Percentiles rank a stretch among this genome's conserved stretches.
Conservation (phyloP, 176 grass and related monocot genomes). For the Aegilops umbellulata region DNA sequence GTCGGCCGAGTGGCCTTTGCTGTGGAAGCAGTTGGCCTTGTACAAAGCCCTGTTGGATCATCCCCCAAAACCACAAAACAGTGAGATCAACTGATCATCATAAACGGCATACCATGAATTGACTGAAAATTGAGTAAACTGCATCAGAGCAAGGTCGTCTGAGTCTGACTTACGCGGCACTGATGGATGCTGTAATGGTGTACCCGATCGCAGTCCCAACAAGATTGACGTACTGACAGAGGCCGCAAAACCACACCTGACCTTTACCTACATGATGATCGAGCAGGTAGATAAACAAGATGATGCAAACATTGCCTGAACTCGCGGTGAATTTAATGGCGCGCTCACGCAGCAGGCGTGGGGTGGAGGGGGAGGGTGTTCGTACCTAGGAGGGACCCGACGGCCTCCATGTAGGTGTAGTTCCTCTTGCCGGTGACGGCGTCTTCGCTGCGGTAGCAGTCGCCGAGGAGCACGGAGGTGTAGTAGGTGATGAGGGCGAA, state of each 20-base stretch:
- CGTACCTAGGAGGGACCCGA: conserved; percentile 55
- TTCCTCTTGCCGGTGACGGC: conserved; percentile 35
- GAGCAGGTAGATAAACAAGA: background rate
- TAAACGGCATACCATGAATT: background rate
- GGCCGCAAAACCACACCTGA: conserved; percentile 24
- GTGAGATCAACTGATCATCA: background rate
- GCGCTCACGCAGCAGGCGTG: background rate
- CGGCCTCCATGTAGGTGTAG: conserved; percentile 56
- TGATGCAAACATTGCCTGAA: background rate
- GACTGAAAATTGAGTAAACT: background rate
- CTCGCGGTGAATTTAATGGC: background rate
- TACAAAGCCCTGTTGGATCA: conserved; percentile 29
- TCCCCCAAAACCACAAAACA: background rate
- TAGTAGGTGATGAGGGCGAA: conserved; percentile 64
- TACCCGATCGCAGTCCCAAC: conserved; percentile 37
- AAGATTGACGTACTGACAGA: conserved; percentile 38
- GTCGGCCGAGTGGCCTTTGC: conserved; percentile 17
- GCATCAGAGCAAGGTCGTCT: background rate
- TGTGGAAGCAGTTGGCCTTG: conserved; percentile 42
- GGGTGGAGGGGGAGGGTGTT: too few relatives aligned
- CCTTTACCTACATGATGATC: background rate
- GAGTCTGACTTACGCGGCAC: conserved; percentile 26
- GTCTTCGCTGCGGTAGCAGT: conserved; percentile 55
- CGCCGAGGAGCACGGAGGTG: conserved; percentile 55
- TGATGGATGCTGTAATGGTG: conserved; percentile 52